Conservation (phyloP, 352 stramenopile species). For the Globisporangium okanoganense region DNA sequence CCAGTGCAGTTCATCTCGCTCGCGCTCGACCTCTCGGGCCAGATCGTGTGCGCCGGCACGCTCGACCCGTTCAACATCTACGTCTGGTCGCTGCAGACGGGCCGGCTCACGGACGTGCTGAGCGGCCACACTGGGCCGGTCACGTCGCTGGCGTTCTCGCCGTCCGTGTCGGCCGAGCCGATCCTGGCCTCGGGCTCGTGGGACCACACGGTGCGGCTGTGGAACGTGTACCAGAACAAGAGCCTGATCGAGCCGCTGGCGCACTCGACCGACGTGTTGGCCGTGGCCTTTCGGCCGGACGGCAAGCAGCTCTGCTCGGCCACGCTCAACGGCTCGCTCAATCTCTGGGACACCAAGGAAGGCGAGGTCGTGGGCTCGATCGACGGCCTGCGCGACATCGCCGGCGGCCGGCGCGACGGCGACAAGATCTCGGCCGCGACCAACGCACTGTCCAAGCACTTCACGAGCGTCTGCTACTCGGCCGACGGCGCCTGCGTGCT, state of each 20-base stretch:
- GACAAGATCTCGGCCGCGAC: slow-evolving; percentile 85
- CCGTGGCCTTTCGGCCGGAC: slow-evolving; percentile 95
- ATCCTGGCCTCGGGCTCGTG: slow-evolving; percentile 96
- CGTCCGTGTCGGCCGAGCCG: slow-evolving; percentile 69
- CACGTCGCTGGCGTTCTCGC: slow-evolving; percentile 91
- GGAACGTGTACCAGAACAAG: slow-evolving; percentile 98
- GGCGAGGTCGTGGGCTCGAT: slow-evolving; percentile 95
- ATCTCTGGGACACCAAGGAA: slow-evolving; percentile 97
- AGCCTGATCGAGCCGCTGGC: slow-evolving; percentile 94
- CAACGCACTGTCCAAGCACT: slow-evolving; percentile 95
- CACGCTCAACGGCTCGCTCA: slow-evolving; percentile 95
- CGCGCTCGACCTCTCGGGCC: slow-evolving; percentile 95
- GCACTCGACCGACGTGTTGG: slow-evolving; percentile 96
- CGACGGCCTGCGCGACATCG: slow-evolving; percentile 96
- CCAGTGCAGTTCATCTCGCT: slow-evolving; percentile 97
- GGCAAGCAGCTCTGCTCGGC: slow-evolving; percentile 95
- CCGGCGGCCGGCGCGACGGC: slow-evolving; percentile 84
- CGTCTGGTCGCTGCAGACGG: slow-evolving; percentile 97
- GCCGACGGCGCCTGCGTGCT: slow-evolving; percentile 97
- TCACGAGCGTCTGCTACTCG: slow-evolving; percentile 99
- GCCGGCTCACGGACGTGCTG: slow-evolving; percentile 96
- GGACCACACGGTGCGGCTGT: slow-evolving; percentile 98
- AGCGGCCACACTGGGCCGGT: slow-evolving; percentile 97
- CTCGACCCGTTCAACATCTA: slow-evolving; percentile 98
- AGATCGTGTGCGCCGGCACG: slow-evolving; percentile 94